A percentile compares a stretch with the other conserved stretches of the same genome.
phyloP scores from a whole-genome alignment of 306 rosid species.

The Acacia confusa region DNA sequence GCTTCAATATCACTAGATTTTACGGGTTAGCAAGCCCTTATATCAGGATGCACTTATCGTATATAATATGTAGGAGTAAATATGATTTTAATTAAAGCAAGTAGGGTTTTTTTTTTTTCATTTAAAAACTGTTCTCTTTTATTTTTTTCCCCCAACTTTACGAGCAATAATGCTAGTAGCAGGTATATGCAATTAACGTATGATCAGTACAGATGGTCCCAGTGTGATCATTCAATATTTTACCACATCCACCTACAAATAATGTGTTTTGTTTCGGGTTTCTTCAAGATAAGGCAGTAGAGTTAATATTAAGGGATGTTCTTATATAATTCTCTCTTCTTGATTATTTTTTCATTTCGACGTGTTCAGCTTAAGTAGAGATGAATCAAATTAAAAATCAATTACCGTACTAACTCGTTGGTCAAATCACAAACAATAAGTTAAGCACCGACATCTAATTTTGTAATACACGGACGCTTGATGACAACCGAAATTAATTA shows the following conservation, averaged over 20 bases:
- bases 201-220: slow-evolving; percentile 38
- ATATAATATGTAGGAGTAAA: background rate
- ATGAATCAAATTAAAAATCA: background rate
- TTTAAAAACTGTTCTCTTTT: background rate
- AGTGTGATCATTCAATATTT: slow-evolving; percentile 38
- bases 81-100: background rate
- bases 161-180: slow-evolving; percentile 37
- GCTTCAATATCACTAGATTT: background rate
- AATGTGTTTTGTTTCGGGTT: slow-evolving; percentile 25
- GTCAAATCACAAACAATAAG: background rate
- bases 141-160: background rate
- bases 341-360: background rate
- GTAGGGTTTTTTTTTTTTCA: background rate
- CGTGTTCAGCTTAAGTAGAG: background rate
- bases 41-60: background rate
- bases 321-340: background rate
- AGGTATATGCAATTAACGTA: slow-evolving; percentile 37
- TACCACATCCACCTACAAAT: slow-evolving; percentile 33
- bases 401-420: background rate
- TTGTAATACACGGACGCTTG: background rate
- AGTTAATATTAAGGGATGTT: background rate
- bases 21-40: background rate
- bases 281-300: background rate
- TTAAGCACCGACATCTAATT: background rate
- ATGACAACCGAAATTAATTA: background rate